Percentiles rank a stretch among this genome's conserved stretches.
Evolutionary conservation across 2,329 filamentous ascomycete species (phyloP).

Genomic region (Epichloe glyceriae): DNA sequence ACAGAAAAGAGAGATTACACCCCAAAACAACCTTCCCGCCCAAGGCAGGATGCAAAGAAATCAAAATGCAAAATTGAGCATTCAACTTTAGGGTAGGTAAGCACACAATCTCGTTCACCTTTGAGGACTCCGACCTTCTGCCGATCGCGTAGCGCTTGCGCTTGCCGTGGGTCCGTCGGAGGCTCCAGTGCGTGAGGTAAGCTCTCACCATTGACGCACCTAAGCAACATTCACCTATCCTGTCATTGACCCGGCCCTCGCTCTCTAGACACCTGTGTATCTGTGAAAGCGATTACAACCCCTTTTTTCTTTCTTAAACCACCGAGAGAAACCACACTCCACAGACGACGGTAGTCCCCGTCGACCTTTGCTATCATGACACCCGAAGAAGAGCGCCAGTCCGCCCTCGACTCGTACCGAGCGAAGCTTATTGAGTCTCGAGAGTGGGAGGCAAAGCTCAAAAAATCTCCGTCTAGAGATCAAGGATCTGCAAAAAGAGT

Average conservation of each 20-base stretch:
- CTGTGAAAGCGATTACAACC: not conserved
- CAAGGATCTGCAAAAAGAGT: conserved; percentile 88
- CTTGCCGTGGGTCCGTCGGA: conserved; percentile 12
- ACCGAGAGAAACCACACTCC: conserved; percentile 4
- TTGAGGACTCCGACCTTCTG: conserved; percentile 18
- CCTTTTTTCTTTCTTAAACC: not conserved
- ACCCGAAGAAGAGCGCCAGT: conserved; percentile 46
- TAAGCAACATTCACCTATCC: not conserved
- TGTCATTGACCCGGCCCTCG: not conserved
- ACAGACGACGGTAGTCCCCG: not conserved
- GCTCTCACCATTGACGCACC: conserved; percentile 14
- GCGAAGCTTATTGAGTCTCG: conserved; percentile 80
- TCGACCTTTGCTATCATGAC: conserved; percentile 26
- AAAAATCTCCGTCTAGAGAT: conserved; percentile 90
- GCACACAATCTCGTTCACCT: not conserved
- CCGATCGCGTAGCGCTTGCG: conserved; percentile 11
- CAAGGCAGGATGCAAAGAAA: too few relatives aligned
- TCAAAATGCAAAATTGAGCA: too few relatives aligned
- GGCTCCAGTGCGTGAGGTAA: conserved; percentile 30
- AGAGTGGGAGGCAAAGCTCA: conserved; percentile 98
- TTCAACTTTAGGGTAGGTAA: not conserved
- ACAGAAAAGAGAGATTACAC: too few relatives aligned
- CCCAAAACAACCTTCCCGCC: too few relatives aligned
- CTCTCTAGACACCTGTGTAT: not conserved
- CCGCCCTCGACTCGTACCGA: conserved; percentile 68